Base-by-base conservation (phyloP, 257 asterid genomes). In the Datura wrightii region DNA sequence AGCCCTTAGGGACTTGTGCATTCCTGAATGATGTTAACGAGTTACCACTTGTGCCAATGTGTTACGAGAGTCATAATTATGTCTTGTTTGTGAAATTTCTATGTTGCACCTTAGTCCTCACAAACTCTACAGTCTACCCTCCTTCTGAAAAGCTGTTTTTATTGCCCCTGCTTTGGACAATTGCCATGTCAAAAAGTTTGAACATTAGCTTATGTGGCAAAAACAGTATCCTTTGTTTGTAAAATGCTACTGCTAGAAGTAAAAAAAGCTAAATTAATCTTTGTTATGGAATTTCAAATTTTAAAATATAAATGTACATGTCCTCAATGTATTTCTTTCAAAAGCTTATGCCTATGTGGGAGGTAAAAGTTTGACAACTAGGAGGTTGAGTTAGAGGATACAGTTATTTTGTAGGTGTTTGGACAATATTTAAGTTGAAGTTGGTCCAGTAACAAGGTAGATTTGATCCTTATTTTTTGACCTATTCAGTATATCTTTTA, bases 391-490 rank as follows among this genome's bases (percentile, higher is more conserved):
- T 46, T 46, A 46, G 56, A 31, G 80, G 41, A 72, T 72, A 19
- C 41, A 19, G 59, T 72, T 19, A 72, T 37, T 67, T 67, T 19
- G 59, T 72, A 46, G 80, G 59, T 24, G 37, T 46, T 67, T 3
- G 41, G 10, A 72, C n/a, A 19, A 72, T 72, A 46, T 72, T 46
- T 19, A 46, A 44, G n/a, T 72, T 19, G 81, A 74, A 74, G 81
- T 74, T 74, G 39, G 34, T 16, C 53, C 7, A 41, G 34, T 69
- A 31, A 39, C 53, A 41, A 69, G 53, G 52, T 14, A 41, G 53
- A 16, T 69, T 37, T 69, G 2, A 14, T 41, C 79, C 53, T 39
- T 39, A 48, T 69, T 69, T 69, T 69, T 69, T 8, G 53, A 69
- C 15, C 4, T 41, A 66, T 6, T 3, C 9, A 37, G 76, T 66